Evolutionary conservation across 306 rosid species (phyloP), one percentile per base, ranked within the genome.

Genomic region (Comarum palustre): DNA sequence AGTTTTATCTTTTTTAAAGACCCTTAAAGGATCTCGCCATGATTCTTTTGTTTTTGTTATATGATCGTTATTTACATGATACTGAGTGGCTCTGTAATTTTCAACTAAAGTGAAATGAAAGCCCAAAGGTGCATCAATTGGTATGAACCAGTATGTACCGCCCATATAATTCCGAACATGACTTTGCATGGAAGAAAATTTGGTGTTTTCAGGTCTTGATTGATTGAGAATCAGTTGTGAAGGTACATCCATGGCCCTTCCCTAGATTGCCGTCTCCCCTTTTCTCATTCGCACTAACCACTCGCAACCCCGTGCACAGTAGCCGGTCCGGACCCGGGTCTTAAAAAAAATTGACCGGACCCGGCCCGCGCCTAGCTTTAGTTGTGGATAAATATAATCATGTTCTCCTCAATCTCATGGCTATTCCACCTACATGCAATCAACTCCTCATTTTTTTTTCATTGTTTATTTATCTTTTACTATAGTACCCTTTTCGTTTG

Each of bases 1-100:
- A 75, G 51, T 72, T 71, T 58, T 5, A 58, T 58, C 27, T 72
- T 52, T 58, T 57, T 25, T 0, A 25, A 42, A 43, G 55, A 27
- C 57, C 60, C 65, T 27, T 58, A 6, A 71, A 71, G 75, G 39
- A 9, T 41, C 66, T 39, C 41, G 36, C 52, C 38, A 0, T n/a
- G 74, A 55, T 55, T 27, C 64, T 27, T 13, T 5, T 27, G 20
- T 1, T 29, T 25, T 14, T 24, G 20, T 29, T 14, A 15, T 59
- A 5, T 6, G 65, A 27, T 29, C 41, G 0, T 6, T 59, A 1
- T 59, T 27, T 59, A 6, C 65, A 0, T 57, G 17, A 25, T 24
- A 6, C 65, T 6, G 36, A 59, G 4, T 59, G 0, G 22, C 41
- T 9, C 5, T 29, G 65, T 59, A 0, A 27, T 27, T 27, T 24